phyloP scores from a whole-genome alignment of 805 yeast genomes.

The Pichia occidentalis region DNA sequence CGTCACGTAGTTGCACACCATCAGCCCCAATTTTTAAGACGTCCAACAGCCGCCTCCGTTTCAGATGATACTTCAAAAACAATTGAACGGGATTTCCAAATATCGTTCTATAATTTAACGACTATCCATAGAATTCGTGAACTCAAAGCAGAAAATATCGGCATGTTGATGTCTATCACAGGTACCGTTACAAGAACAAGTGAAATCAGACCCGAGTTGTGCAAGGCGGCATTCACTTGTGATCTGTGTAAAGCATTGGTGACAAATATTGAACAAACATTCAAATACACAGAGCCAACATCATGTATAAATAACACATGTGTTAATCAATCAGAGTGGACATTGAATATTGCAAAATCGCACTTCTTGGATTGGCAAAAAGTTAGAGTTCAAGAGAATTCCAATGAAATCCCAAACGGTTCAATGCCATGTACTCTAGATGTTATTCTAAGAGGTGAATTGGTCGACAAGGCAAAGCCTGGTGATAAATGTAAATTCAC shows the following conservation, averaged over 20 bases:
- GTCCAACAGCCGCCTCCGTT: conserved; percentile 33
- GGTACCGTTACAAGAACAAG: conserved; percentile 96
- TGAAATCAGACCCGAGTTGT: conserved; percentile 93
- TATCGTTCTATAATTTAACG: conserved; percentile 83
- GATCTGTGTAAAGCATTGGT: conserved; percentile 79
- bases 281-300: conserved; percentile 91
- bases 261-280: conserved; percentile 86
- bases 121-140: conserved; percentile 80
- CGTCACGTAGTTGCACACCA: conserved; percentile 63
- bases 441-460: conserved; percentile 85
- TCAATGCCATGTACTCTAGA: conserved; percentile 98
- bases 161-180: conserved; percentile 72
- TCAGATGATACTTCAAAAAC: conserved; percentile 37
- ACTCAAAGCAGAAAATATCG: conserved; percentile 82
- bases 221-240: conserved; percentile 80
- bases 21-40: conserved; percentile 62
- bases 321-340: conserved; percentile 80
- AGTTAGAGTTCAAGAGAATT: conserved; percentile 89
- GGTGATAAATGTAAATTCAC: conserved; percentile 93
- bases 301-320: conserved; percentile 85
- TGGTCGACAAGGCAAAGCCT: conserved; percentile 94
- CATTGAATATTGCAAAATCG: conserved; percentile 74
- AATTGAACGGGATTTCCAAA: conserved; percentile 75
- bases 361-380: conserved; percentile 95
- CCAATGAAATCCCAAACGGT: conserved; percentile 96